A percentile compares a stretch with the other conserved stretches of the same genome.
Conservation (phyloP, 2,329 filamentous ascomycete genomes). For the Moelleriella libera region DNA sequence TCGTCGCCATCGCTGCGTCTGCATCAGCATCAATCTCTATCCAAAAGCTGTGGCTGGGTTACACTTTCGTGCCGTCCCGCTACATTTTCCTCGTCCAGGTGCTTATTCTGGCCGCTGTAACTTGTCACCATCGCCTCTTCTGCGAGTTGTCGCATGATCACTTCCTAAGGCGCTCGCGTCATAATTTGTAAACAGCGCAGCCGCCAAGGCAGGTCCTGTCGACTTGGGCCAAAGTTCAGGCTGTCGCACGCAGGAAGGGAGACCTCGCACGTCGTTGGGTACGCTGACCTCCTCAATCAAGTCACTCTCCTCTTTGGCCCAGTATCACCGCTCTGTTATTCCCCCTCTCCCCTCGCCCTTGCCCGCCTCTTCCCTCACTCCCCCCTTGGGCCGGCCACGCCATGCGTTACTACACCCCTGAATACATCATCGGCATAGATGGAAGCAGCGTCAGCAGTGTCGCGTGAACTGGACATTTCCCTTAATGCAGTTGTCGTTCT, state of each 20-base stretch:
- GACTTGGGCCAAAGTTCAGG: not conserved
- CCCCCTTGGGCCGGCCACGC: not conserved
- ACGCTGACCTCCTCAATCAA: slow-evolving; percentile 13
- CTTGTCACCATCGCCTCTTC: not conserved
- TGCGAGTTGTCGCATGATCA: not conserved
- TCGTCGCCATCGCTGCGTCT: slow-evolving; percentile 11
- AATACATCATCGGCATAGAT: slow-evolving; percentile 4
- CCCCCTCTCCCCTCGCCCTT: not conserved
- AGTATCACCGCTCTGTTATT: not conserved
- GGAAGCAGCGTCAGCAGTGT: slow-evolving; percentile 5
- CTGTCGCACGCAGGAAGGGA: not conserved
- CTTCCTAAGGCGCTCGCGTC: slow-evolving; percentile 7
- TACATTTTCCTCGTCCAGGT: too few species aligned
- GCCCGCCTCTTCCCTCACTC: not conserved
- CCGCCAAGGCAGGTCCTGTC: slow-evolving; percentile 5
- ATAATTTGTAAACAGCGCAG: slow-evolving; percentile 20
- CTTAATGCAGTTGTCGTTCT: too few species aligned
- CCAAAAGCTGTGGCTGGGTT: not conserved
- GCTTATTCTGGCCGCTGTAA: not conserved
- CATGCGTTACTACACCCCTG: not conserved
- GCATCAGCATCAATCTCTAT: slow-evolving; percentile 5
- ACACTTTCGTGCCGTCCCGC: not conserved
- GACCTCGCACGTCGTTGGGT: slow-evolving; percentile 12
- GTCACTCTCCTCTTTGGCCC: slow-evolving; percentile 9
- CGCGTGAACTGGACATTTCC: slow-evolving; percentile 1